These are phyloP conservation scores for Dicorynia guianensis DNA, from an alignment of 306 rosid genomes.

Conservation along the genomic window DNA sequence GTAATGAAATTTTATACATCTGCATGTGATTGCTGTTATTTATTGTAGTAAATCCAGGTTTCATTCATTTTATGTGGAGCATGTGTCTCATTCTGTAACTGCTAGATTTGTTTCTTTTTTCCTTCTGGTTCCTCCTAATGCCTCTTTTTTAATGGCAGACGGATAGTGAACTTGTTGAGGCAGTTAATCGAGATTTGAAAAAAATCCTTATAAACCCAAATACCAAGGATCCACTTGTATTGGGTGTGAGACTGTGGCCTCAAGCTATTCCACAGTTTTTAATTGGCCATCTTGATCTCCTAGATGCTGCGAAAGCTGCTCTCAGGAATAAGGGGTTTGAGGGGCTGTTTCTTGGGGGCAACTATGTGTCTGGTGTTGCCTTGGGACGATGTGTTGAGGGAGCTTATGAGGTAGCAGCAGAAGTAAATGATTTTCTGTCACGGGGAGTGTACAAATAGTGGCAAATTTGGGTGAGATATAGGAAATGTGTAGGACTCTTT, in stretches of 20 bases:
- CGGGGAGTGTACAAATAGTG: constrained; percentile 62
- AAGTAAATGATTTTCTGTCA: constrained; percentile 69
- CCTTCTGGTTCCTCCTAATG: constrained; percentile 30
- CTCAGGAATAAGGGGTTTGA: constrained; percentile 64
- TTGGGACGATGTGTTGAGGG: constrained; percentile 98
- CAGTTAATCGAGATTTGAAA: constrained; percentile 89
- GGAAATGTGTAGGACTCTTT: constrained; percentile 19
- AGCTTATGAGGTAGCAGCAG: constrained; percentile 86
- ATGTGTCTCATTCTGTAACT: constrained; percentile 11
- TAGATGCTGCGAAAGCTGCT: constrained; percentile 75
- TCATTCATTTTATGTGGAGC: constrained; percentile 1
- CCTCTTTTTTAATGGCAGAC: constrained; percentile 55
- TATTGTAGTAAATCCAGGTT: background rate
- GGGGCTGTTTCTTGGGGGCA: constrained; percentile 91
- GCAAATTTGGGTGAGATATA: constrained; percentile 23
- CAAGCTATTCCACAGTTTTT: constrained; percentile 97
- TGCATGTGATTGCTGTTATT: background rate
- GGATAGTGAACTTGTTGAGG: constrained; percentile 76
- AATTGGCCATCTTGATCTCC: constrained; percentile 87
- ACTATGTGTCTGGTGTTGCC: constrained; percentile 92
- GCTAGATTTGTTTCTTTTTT: constrained; percentile 11
- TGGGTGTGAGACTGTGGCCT: constrained; percentile 92
- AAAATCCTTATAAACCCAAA: constrained; percentile 74
- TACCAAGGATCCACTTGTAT: constrained; percentile 64
- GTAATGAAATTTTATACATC: constrained; percentile 6